A percentile compares a stretch with the other conserved stretches of the same genome.
These are phyloP conservation scores for Cyberlindnera mycetangii DNA, from an alignment of 805 yeast genomes.

Conservation along the genomic window DNA sequence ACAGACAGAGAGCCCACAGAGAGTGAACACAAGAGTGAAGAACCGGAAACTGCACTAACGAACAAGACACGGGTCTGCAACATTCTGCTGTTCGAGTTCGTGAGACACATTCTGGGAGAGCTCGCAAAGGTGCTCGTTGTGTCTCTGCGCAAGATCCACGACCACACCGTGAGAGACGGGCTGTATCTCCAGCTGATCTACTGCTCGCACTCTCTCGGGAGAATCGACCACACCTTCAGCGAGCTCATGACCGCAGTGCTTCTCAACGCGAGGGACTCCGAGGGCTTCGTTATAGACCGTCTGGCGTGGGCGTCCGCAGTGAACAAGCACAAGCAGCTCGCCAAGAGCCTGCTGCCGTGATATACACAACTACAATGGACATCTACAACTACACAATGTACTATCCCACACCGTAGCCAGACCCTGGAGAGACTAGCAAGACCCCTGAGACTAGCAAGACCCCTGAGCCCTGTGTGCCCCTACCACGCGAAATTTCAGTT, in stretches of 20 bases:
- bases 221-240: conserved; percentile 71
- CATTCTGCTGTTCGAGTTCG: conserved; percentile 36
- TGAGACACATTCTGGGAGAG: conserved; percentile 32
- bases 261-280: conserved; percentile 16
- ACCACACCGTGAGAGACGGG: conserved; percentile 51
- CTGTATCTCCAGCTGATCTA: conserved; percentile 79
- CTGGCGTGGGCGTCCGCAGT: conserved; percentile 42
- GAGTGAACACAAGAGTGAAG: background rate
- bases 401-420: no score
- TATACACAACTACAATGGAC: no score
- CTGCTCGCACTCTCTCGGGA: conserved; percentile 80
- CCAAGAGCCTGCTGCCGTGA: conserved; percentile 9
- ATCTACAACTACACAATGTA: no score
- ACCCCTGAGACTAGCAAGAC: no score
- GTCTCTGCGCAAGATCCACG: conserved; percentile 35
- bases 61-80: conserved; percentile 22
- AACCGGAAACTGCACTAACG: background rate
- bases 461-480: no score
- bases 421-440: no score
- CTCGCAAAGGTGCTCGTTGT: conserved; percentile 31
- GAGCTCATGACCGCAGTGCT: conserved; percentile 43
- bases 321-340: conserved; percentile 39
- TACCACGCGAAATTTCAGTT: conserved; percentile 20
- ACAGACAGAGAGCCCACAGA: no score
- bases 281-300: conserved; percentile 28